A percentile compares a stretch with the other conserved stretches of the same genome.
Conservation (phyloP, 2,329 filamentous ascomycete species). For the Cladosporium sp. region DNA sequence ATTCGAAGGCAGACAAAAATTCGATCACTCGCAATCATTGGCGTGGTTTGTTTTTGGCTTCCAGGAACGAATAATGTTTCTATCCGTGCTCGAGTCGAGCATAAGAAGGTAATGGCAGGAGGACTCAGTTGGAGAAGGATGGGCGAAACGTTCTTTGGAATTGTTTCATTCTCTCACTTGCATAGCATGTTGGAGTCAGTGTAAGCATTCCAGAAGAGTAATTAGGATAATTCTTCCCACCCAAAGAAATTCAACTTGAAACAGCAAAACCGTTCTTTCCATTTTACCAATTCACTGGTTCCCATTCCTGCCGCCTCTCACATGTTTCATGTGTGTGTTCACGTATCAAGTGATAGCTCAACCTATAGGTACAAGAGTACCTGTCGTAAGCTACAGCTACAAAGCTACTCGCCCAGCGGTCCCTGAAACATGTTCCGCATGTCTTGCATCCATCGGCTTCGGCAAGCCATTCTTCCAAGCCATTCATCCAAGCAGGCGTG, state of each 20-base stretch:
- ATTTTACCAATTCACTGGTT: background rate
- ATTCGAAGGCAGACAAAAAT: background rate
- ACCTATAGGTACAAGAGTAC: too few relatives aligned
- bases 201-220: constrained; percentile 1
- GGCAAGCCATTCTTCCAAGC: too few relatives aligned
- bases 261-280: background rate
- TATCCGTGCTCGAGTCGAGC: background rate
- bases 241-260: background rate
- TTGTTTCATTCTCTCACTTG: background rate
- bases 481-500: too few relatives aligned
- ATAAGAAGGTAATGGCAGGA: constrained; percentile 4
- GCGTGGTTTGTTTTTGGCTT: background rate
- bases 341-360: too few relatives aligned
- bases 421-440: background rate
- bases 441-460: too few relatives aligned
- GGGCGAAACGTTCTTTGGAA: background rate
- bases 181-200: background rate
- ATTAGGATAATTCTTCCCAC: background rate
- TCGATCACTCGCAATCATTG: background rate
- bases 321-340: too few relatives aligned
- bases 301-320: too few relatives aligned
- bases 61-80: background rate
- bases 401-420: background rate
- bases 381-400: background rate
- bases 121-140: background rate